Percentiles rank a stretch among this genome's conserved stretches.
phyloP scores from a whole-genome alignment of 176 grass and related monocot genomes.

The Aegilops tauschii region DNA sequence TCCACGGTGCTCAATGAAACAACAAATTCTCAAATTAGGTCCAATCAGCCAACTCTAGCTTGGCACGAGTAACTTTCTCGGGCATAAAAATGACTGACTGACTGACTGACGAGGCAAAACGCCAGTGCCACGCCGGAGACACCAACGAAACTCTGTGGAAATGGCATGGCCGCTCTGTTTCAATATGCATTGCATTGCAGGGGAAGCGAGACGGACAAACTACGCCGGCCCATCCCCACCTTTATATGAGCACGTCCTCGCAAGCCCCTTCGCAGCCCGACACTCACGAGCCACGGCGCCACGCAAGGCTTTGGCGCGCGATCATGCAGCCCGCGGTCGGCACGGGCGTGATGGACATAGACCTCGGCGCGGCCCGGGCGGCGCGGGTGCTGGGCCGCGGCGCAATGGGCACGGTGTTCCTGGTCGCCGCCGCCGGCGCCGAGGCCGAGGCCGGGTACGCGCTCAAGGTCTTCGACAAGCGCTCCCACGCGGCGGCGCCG shows the following conservation, averaged over 20 bases:
- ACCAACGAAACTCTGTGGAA: background rate
- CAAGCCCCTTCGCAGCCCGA: background rate
- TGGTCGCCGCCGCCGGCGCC: constrained; percentile 29
- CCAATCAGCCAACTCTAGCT: too few species aligned
- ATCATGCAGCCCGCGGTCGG: background rate
- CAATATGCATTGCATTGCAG: background rate
- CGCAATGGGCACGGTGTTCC: constrained; percentile 97
- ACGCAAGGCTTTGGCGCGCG: background rate
- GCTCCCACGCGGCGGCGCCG: background rate
- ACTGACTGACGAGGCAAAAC: background rate
- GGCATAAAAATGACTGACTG: background rate
- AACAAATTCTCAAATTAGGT: background rate
- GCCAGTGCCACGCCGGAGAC: constrained; percentile 12
- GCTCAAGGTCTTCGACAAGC: constrained; percentile 93
- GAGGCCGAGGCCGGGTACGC: constrained; percentile 35
- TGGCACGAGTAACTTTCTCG: background rate
- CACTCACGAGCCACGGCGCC: background rate
- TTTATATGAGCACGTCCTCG: constrained; percentile 21
- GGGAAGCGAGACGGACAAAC: constrained; percentile 12
- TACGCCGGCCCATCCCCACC: constrained; percentile 4
- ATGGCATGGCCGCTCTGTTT: constrained; percentile 19
- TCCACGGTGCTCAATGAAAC: background rate
- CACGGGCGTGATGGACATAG: constrained; percentile 33
- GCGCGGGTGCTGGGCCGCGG: constrained; percentile 81
- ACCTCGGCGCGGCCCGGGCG: constrained; percentile 51